phyloP scores from a whole-genome alignment of 2,329 filamentous ascomycete species.

The Cytospora piceae region DNA sequence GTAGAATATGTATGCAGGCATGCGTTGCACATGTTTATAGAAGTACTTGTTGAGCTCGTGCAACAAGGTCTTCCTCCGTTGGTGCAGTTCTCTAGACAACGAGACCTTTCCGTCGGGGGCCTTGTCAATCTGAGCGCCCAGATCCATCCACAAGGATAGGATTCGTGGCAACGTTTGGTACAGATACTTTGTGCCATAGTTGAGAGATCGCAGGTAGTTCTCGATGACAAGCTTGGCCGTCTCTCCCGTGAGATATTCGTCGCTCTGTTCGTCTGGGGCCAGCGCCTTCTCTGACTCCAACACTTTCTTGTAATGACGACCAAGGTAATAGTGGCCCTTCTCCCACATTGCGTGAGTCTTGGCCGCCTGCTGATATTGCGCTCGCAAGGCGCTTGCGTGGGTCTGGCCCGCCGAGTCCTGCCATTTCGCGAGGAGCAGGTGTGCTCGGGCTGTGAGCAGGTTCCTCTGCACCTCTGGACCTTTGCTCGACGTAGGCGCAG shows the following conservation, averaged over 20 bases:
- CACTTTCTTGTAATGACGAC: constrained; percentile 95
- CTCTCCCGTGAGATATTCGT: constrained; percentile 79
- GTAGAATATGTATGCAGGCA: constrained; percentile 80
- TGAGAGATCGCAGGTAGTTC: constrained; percentile 86
- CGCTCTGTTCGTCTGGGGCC: constrained; percentile 74
- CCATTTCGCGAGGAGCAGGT: constrained; percentile 94
- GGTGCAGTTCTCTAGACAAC: constrained; percentile 55
- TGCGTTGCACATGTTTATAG: constrained; percentile 73
- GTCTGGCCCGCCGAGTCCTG: constrained; percentile 94
- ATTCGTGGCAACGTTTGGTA: constrained; percentile 93
- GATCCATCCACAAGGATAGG: constrained; percentile 90
- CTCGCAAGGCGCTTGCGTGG: constrained; percentile 76
- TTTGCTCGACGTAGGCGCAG: constrained; percentile 44
- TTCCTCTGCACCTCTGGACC: constrained; percentile 55
- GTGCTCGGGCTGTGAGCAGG: constrained; percentile 73
- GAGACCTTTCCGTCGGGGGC: constrained; percentile 59
- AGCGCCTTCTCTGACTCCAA: constrained; percentile 85
- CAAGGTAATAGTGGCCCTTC: constrained; percentile 95
- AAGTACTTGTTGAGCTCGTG: constrained; percentile 73
- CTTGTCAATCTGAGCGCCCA: constrained; percentile 76
- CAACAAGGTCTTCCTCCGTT: constrained; percentile 66
- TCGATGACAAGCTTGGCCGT: constrained; percentile 87
- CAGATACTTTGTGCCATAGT: constrained; percentile 90
- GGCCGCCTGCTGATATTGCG: constrained; percentile 83
- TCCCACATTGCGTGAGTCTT: constrained; percentile 77